A percentile compares a stretch with the other conserved stretches of the same genome.
phyloP scores from a whole-genome alignment of 192 early-diverging fungal genomes.

The Umbelopsis isabellina region DNA sequence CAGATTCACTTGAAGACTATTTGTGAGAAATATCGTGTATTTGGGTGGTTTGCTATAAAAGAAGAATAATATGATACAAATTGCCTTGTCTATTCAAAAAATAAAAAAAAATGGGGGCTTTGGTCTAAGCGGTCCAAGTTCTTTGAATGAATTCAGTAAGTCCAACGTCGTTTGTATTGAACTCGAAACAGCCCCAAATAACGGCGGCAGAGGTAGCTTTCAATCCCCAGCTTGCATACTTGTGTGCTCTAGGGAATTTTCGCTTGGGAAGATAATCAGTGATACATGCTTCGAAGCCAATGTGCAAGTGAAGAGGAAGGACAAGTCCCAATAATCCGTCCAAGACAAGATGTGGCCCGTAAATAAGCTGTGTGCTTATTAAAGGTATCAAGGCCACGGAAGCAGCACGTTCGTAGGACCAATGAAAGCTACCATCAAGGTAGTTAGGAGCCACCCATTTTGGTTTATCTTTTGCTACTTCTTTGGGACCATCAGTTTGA shows the following conservation, averaged over 20 bases:
- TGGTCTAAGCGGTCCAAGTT: conserved; percentile 78
- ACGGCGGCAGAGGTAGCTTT: conserved; percentile 70
- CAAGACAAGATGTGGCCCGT: conserved; percentile 82
- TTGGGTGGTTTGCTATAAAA: background rate
- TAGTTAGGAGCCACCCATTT: conserved; percentile 43
- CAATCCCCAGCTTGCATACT: conserved; percentile 65
- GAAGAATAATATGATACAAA: conserved; percentile 13
- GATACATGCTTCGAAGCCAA: conserved; percentile 54
- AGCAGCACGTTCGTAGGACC: conserved; percentile 90
- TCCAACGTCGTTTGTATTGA: conserved; percentile 97
- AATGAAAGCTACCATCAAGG: conserved; percentile 89
- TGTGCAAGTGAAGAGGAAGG: conserved; percentile 85
- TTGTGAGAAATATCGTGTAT: background rate
- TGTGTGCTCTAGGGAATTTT: conserved; percentile 62
- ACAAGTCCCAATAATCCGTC: conserved; percentile 92
- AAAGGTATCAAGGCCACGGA: conserved; percentile 76
- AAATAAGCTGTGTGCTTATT: conserved; percentile 69
- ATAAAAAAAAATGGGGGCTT: too few relatives aligned
- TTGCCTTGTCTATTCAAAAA: background rate
- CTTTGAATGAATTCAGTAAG: conserved; percentile 85
- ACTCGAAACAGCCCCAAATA: conserved; percentile 86
- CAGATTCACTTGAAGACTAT: background rate
- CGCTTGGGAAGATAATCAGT: conserved; percentile 87
- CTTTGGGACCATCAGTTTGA: background rate
- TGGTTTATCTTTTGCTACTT: background rate